Evolutionary conservation across 352 stramenopile genomes (phyloP).

Genomic region (Peronospora farinosa): DNA sequence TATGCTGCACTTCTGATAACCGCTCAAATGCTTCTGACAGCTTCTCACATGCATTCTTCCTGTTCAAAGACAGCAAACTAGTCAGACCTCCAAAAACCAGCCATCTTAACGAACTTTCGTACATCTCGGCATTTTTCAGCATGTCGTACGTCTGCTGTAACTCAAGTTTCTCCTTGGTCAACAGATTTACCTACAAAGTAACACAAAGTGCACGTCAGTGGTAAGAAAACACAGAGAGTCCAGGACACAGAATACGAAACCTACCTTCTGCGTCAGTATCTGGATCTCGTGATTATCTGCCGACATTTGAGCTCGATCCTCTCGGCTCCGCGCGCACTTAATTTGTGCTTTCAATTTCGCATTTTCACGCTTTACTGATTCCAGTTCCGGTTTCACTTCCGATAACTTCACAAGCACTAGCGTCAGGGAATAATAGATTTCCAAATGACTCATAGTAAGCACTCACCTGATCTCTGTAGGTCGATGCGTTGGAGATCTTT

Average conservation of each 20-base stretch:
- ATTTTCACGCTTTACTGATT: conserved; percentile 47
- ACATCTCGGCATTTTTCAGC: conserved; percentile 36
- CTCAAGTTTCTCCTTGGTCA: conserved; percentile 39
- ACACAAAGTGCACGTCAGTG: not conserved
- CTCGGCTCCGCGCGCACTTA: conserved; percentile 32
- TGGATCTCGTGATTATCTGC: conserved; percentile 31
- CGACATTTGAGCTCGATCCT: conserved; percentile 24
- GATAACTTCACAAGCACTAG: conserved; percentile 31
- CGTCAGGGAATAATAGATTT: conserved; percentile 2
- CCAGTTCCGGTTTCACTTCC: conserved; percentile 50
- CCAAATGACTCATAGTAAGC: not conserved
- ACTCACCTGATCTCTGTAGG: conserved; percentile 64
- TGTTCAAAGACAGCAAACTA: conserved; percentile 11
- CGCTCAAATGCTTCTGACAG: conserved; percentile 25
- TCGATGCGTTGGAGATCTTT: conserved; percentile 52
- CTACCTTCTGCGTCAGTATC: conserved; percentile 39
- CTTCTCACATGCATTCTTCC: conserved; percentile 33
- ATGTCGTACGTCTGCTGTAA: conserved; percentile 30
- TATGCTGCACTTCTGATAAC: conserved; percentile 31
- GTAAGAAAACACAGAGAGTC: not conserved
- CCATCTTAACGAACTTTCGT: conserved; percentile 3
- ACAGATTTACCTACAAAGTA: conserved; percentile 19
- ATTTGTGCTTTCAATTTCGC: conserved; percentile 42
- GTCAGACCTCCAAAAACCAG: conserved; percentile 12
- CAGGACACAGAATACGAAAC: not conserved